A percentile compares a stretch with the other conserved stretches of the same genome.
Evolutionary conservation across 2,329 filamentous ascomycete species (phyloP).

Genomic region (Beauveria brongniartii): DNA sequence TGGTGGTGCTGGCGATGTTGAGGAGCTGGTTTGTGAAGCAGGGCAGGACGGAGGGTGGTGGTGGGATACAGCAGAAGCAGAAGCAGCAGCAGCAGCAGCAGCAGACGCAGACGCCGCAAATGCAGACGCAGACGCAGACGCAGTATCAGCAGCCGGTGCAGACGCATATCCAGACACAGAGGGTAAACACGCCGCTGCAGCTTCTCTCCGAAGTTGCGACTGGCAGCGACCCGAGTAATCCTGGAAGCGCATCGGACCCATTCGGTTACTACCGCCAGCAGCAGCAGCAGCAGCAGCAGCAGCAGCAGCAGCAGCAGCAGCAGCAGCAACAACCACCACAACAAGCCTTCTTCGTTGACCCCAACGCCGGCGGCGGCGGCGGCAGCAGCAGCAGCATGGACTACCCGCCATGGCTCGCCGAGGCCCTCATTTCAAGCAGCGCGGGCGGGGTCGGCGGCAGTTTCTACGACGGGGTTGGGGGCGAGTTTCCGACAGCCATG

Average conservation of each 20-base stretch:
- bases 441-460: not conserved
- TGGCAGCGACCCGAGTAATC: constrained; percentile 26
- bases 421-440: constrained; percentile 1
- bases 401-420: constrained; percentile 7
- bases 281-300: not conserved
- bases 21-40: constrained; percentile 59
- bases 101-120: constrained; percentile 1
- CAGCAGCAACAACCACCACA: not conserved
- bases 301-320: not conserved
- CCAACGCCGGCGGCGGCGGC: not conserved
- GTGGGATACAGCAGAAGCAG: not conserved
- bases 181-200: constrained; percentile 45
- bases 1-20: constrained; percentile 62
- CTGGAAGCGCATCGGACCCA: constrained; percentile 10
- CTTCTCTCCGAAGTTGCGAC: constrained; percentile 51
- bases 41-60: constrained; percentile 20
- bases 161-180: constrained; percentile 17
- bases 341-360: not conserved
- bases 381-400: not conserved
- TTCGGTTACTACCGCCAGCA: constrained; percentile 2
- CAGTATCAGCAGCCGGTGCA: constrained; percentile 12
- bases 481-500: constrained; percentile 3
- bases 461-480: not conserved
- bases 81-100: constrained; percentile 12
- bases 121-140: constrained; percentile 3